phyloP scores from a whole-genome alignment of 495 filamentous ascomycete species.

The Durotheca rogersii region DNA sequence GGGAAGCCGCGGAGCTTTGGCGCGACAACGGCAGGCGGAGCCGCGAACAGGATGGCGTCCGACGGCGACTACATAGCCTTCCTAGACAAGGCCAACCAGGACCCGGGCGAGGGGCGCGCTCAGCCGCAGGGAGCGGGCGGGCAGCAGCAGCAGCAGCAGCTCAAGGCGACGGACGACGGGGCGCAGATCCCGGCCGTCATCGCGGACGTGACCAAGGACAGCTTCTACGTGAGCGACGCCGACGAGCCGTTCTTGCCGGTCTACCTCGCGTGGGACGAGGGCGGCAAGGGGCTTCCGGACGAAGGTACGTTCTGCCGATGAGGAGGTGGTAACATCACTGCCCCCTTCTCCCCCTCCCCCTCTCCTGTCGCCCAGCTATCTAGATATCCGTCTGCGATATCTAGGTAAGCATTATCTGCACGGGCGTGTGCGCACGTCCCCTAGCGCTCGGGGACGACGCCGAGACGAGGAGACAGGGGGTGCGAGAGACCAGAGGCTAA shows the following conservation, averaged over 20 bases:
- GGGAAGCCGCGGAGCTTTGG: too few relatives aligned
- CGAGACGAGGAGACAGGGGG: too few relatives aligned
- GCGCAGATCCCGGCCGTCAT: constrained; percentile 58
- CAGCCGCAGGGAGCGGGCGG: constrained; percentile 23
- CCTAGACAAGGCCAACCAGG: constrained; percentile 78
- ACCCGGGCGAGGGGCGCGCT: constrained; percentile 52
- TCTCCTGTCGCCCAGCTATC: too few relatives aligned
- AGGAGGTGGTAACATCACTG: constrained; percentile 1
- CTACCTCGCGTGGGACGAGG: constrained; percentile 60
- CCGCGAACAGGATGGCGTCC: constrained; percentile 72
- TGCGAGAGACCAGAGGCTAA: too few relatives aligned
- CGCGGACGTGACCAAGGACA: constrained; percentile 51
- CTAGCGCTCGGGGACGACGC: too few relatives aligned
- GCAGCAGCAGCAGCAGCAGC: constrained; percentile 46
- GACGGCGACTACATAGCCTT: constrained; percentile 82
- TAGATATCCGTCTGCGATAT: too few relatives aligned
- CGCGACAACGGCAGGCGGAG: too few relatives aligned
- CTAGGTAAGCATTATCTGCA: too few relatives aligned
- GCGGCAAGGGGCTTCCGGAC: constrained; percentile 57
- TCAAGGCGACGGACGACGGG: constrained; percentile 55
- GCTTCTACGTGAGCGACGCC: constrained; percentile 73
- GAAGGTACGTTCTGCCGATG: constrained; percentile 50
- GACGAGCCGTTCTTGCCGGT: constrained; percentile 85
- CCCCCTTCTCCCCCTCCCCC: constrained; percentile 16
- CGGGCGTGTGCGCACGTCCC: too few relatives aligned